phyloP scores from a whole-genome alignment of 495 filamentous ascomycete species.

The Cercophora newfieldiana region DNA sequence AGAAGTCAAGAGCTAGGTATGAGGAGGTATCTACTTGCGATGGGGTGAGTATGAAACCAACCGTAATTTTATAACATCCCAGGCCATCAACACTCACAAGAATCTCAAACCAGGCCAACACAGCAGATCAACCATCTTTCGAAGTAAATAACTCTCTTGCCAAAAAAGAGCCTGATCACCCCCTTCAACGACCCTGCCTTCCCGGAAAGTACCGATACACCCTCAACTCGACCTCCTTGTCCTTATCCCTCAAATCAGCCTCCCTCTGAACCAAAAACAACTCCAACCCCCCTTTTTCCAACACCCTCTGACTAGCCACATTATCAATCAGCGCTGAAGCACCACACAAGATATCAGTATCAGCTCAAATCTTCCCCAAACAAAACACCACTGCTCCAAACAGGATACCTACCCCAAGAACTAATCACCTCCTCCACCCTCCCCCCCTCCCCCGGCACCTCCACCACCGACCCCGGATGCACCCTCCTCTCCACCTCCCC shows the following conservation, averaged over 20 bases:
- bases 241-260: neutral
- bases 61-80: no score
- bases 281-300: neutral
- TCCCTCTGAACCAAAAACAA: neutral
- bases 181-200: neutral
- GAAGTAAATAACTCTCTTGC: neutral
- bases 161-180: conserved; percentile 2
- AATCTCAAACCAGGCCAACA: neutral
- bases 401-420: no score
- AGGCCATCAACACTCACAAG: no score
- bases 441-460: neutral
- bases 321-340: neutral
- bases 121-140: neutral
- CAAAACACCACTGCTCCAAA: no score
- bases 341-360: no score
- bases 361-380: no score
- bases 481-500: neutral
- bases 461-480: neutral
- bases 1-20: no score
- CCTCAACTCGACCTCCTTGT: neutral
- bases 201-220: neutral
- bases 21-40: no score
- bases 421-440: neutral
- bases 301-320: neutral
- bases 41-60: no score